Evolutionary conservation across 371 early-diverging fungal species (phyloP), one percentile per base, ranked within the genome.

Genomic region (Sporodiniella umbellata): DNA sequence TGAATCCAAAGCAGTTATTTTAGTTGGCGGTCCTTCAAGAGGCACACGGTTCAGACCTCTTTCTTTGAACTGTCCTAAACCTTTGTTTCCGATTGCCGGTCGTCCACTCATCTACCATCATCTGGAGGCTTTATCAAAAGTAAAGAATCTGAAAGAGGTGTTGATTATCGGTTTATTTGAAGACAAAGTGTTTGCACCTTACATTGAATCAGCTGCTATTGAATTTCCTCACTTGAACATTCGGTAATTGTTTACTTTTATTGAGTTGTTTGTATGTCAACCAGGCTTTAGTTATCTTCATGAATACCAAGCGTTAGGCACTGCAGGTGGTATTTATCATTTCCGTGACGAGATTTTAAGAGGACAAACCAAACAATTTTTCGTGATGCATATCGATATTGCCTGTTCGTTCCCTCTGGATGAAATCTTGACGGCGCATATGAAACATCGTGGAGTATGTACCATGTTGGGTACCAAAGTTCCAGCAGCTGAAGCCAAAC

Each of bases 51-150:
- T 97, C 81, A 86, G 98, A 31, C 96, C 98, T 21, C 77, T 97
- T 51, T 94, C 94, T 52, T 81, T 96, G 75, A 87, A 92, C 58
- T 81, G 86, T 10, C 98, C 98, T 28, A 95, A 97, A 64, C 96
- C 96, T n/a, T 76, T 97, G 45, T 97, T 97, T 76, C 96, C 96
- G 1, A 90, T 97, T 40, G 98, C 95, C 18, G 96, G 96, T 40
- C 78, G 83, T 26, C 95, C 98, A 56, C 87, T 96, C 74, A 88
- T 96, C 72, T 87, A 88, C 58, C 98, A 98, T 75, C 98, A 96
- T 68, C 83, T 96, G 52, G 80, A 83, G 21, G 93, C 96, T 6
- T 81, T 98, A 22, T 85, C 93, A 19, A 88, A 88, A 75, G 79
- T 95, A 35, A 72, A 83, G 30, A 89, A 85, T 30, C 80, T 98